Conservation (phyloP, 2,329 filamentous ascomycete species). For the Ceratocystis ficicola region DNA sequence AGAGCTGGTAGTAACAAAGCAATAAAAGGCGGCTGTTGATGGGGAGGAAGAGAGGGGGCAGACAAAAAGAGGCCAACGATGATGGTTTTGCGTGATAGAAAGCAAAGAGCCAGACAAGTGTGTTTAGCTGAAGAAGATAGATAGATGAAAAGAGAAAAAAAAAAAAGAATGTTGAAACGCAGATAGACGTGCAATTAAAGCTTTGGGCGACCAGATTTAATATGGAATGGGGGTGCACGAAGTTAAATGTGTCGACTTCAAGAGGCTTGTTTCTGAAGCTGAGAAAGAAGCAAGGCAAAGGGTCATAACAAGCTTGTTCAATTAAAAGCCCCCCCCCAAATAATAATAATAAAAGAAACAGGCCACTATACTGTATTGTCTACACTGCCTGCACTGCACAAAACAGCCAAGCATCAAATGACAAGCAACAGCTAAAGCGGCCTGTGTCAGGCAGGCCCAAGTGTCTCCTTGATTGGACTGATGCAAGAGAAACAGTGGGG, state of each 20-base stretch:
- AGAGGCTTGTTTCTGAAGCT: background rate
- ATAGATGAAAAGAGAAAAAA: background rate
- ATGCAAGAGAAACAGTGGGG: background rate
- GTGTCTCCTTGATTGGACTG: background rate
- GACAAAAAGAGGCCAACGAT: conserved; percentile 19
- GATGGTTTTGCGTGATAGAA: conserved; percentile 3
- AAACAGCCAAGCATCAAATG: background rate
- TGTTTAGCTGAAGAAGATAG: background rate
- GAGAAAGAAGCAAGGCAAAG: background rate
- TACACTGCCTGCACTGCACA: background rate
- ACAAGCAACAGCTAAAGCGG: background rate
- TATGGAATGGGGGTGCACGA: background rate
- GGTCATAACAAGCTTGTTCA: background rate
- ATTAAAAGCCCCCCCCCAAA: background rate
- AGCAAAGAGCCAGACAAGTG: background rate
- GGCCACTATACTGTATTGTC: background rate
- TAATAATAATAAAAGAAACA: background rate
- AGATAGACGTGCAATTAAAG: conserved; percentile 1
- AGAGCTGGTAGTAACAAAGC: conserved; percentile 11
- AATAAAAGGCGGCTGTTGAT: conserved; percentile 17
- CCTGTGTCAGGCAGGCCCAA: background rate
- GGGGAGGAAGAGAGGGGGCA: conserved; percentile 14
- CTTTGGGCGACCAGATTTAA: background rate
- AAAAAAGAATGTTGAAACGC: conserved; percentile 3
- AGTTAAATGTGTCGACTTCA: conserved; percentile 4